Conservation (phyloP, 2,329 filamentous ascomycete genomes). For the Cercospora sesami region DNA sequence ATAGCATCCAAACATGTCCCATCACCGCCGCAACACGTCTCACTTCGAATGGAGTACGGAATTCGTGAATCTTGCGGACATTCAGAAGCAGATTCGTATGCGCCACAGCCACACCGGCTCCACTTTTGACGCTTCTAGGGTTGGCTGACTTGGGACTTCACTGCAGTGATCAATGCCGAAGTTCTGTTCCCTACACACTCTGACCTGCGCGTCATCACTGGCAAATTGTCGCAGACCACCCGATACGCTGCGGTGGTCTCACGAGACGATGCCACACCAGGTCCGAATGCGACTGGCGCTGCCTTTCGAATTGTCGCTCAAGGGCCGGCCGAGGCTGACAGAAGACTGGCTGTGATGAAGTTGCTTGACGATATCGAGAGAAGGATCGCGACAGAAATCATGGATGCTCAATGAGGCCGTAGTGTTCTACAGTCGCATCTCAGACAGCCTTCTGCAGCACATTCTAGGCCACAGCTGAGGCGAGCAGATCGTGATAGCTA, state of each 20-base stretch:
- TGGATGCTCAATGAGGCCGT: too few species aligned
- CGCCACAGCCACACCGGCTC: constrained; percentile 14
- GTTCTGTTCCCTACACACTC: constrained; percentile 27
- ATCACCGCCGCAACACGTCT: constrained; percentile 6
- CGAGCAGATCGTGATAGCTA: too few species aligned
- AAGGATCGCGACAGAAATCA: constrained; percentile 27
- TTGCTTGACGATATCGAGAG: constrained; percentile 30
- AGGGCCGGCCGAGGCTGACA: constrained; percentile 22
- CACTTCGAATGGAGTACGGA: constrained; percentile 17
- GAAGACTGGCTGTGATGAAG: constrained; percentile 27
- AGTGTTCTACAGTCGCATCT: too few species aligned
- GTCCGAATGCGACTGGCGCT: constrained; percentile 19
- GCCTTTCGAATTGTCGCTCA: constrained; percentile 27
- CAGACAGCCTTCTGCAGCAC: too few species aligned
- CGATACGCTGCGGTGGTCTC: constrained; percentile 26
- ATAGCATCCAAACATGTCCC: not conserved
- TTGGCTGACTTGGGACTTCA: constrained; percentile 15
- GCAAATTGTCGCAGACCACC: constrained; percentile 18
- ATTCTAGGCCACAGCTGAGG: too few species aligned
- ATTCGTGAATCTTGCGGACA: constrained; percentile 17
- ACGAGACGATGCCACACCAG: constrained; percentile 20
- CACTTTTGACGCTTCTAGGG: not conserved
- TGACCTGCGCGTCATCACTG: constrained; percentile 28
- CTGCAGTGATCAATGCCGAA: constrained; percentile 28
- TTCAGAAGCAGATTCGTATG: constrained; percentile 24